Conservation (phyloP, 257 asterid species). For the Osmanthus fragrans region DNA sequence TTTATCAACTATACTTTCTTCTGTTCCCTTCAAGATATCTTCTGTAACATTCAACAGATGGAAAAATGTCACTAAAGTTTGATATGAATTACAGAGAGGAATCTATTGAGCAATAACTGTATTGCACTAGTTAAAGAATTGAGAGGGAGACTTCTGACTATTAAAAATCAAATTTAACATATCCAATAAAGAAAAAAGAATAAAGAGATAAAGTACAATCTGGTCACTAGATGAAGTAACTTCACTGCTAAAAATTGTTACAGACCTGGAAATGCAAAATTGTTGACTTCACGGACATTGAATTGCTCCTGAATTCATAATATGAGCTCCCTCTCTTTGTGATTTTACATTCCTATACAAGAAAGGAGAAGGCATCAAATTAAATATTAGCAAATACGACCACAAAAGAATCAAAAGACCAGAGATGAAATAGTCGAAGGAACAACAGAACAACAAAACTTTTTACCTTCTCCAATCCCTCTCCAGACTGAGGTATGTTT, state of each 20-base stretch:
- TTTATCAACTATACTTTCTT: background rate
- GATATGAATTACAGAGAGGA: background rate
- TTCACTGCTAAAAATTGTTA: conserved; percentile 9
- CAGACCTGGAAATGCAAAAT: conserved; percentile 89
- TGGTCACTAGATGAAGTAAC: background rate
- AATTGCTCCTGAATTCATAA: conserved; percentile 73
- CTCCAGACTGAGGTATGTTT: conserved; percentile 74
- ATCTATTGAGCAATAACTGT: background rate
- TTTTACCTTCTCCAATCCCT: conserved; percentile 65
- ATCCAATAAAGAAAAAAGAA: conserved; percentile 9
- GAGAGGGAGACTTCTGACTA: background rate
- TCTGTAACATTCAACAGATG: background rate
- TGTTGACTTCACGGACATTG: conserved; percentile 85
- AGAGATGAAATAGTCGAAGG: background rate
- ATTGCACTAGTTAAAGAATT: background rate
- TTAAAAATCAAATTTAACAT: background rate
- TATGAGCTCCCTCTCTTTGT: conserved; percentile 57
- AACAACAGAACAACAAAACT: background rate
- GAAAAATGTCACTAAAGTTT: background rate
- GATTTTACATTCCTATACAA: conserved; percentile 62
- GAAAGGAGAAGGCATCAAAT: background rate
- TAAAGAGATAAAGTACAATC: background rate
- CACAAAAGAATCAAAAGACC: background rate
- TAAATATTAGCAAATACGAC: background rate
- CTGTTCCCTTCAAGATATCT: background rate